phyloP scores from a whole-genome alignment of 176 grass and related monocot genomes.

The Puccinellia tenuiflora region DNA sequence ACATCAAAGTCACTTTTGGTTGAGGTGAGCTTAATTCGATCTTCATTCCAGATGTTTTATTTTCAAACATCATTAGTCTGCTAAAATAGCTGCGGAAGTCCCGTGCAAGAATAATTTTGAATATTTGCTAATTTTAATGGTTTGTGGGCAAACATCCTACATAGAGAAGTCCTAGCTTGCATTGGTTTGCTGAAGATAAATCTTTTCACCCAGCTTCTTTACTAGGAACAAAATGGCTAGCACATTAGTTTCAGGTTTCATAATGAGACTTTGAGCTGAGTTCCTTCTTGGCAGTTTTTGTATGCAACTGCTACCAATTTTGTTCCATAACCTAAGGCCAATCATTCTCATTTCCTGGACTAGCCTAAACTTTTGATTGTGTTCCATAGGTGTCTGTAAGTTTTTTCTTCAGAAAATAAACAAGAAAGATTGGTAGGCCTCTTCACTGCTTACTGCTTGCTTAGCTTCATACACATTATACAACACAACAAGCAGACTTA shows the following conservation, averaged over 20 bases:
- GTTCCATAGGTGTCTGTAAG: background rate
- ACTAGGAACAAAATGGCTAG: background rate
- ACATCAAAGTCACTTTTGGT: constrained; percentile 71
- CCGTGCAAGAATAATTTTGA: background rate
- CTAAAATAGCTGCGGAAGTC: background rate
- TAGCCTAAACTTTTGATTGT: background rate
- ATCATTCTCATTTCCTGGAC: background rate
- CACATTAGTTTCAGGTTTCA: background rate
- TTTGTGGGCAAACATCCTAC: background rate
- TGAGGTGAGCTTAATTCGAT: constrained; percentile 45
- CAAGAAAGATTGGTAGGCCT: background rate
- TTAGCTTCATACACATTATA: constrained; percentile 19
- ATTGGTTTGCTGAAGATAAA: background rate
- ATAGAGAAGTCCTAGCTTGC: background rate
- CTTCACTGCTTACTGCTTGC: background rate
- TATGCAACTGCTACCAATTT: background rate
- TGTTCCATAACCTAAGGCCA: background rate
- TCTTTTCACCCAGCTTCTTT: background rate
- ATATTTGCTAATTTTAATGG: background rate
- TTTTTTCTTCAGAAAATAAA: background rate
- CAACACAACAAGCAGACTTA: background rate
- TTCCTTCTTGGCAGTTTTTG: background rate
- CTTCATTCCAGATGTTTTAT: background rate
- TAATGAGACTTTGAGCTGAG: background rate
- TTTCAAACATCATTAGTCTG: background rate